Conservation (phyloP, 768 basidiomycete genomes). For the Phylloporus scabripes region DNA sequence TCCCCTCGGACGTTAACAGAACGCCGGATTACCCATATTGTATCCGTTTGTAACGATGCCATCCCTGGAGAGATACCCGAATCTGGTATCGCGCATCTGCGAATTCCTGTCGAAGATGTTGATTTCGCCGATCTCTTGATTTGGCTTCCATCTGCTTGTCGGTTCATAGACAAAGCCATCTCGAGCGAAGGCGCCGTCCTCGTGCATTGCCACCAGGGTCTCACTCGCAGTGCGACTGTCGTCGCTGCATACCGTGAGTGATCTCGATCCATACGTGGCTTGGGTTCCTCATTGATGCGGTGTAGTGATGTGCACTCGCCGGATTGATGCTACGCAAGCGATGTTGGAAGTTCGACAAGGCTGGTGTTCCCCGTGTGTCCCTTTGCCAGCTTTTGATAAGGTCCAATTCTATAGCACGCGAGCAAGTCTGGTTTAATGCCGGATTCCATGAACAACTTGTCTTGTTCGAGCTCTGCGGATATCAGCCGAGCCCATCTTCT, state of each 20-base stretch:
- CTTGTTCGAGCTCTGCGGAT: constrained; percentile 68
- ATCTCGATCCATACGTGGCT: background rate
- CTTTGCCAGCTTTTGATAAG: constrained; percentile 1
- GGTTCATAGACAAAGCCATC: constrained; percentile 60
- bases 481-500: constrained; percentile 51
- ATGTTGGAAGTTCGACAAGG: constrained; percentile 58
- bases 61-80: constrained; percentile 67
- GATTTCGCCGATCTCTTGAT: constrained; percentile 67
- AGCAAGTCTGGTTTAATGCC: constrained; percentile 75
- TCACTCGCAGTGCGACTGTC: constrained; percentile 63
- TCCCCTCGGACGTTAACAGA: constrained; percentile 68
- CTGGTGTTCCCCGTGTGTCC: constrained; percentile 23
- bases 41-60: constrained; percentile 70
- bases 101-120: constrained; percentile 65
- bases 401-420: constrained; percentile 44
- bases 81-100: constrained; percentile 64
- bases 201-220: constrained; percentile 63
- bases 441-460: constrained; percentile 78
- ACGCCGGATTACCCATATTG: constrained; percentile 71
- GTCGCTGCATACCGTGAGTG: constrained; percentile 71
- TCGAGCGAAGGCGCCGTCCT: constrained; percentile 54
- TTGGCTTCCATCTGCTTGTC: constrained; percentile 58
- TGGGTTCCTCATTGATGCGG: constrained; percentile 7
- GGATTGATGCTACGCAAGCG: constrained; percentile 52
- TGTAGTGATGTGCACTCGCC: constrained; percentile 63